Base-by-base conservation (phyloP, 2,329 filamentous ascomycete species). In the Arthrobotrys sinensis region DNA sequence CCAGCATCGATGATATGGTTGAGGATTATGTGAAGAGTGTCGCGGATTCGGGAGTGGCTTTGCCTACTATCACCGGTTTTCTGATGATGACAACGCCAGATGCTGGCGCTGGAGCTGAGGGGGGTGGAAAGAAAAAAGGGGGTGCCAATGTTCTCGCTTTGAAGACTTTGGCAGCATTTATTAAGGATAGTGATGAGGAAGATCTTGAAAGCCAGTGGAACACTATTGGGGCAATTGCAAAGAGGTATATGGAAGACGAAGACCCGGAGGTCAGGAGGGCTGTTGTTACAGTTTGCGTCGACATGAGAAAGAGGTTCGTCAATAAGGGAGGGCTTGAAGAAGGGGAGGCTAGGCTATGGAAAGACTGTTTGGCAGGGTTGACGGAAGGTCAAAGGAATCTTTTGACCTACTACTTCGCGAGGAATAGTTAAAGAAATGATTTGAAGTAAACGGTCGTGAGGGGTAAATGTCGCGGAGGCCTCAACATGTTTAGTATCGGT, bases 401-500 rank as follows among this genome's bases (percentile, higher is more conserved):
- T 53, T 77, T 82, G 52, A 81, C 81, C 28, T 82, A 82, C 76
- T 82, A 82, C 64, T 82, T 82, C 50, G 80, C 80, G 7, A 81
- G 80, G 73, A 81, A 80, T 69, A 36, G 38, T 21, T 73, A 50
- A 73, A 19, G 10, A 10, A 14, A 32, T 48, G 14, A 8, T 48
- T 48, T 16, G 12, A 48, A 14, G 45, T 16, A 21, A 3, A 16
- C 14, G 45, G 14, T 7, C 8, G 36, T 38, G 36, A 8, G 36
- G 36, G 36, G 36, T 38, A 10, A 8, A 12, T 8, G 36, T 32
- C 24, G 6, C 10, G 24, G 48, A 24, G n/a, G 24, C 24, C 24
- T 28, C 4, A 28, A 28, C 24, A 28, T 28, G 24, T 28, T 28
- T 28, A 4, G 24, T 28, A 28, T 28, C 4, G 24, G 24, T 28